Evolutionary conservation across 441 rosid genomes (phyloP).

Genomic region (Capsella rubella): DNA sequence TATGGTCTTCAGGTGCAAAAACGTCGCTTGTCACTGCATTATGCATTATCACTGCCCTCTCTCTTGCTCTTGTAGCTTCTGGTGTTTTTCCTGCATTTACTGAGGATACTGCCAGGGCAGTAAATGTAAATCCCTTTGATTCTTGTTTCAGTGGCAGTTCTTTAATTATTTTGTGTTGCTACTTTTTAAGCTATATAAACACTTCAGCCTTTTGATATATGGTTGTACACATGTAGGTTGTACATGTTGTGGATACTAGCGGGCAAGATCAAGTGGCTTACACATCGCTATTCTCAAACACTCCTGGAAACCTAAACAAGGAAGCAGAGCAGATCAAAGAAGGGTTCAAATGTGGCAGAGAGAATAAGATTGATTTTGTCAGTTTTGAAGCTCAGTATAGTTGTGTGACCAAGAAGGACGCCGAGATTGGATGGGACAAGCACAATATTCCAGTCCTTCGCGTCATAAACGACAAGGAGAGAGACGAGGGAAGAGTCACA

Average conservation of each 20-base stretch:
- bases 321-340: conserved; percentile 76
- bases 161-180: neutral
- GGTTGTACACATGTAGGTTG: conserved; percentile 56
- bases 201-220: conserved; percentile 11
- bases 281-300: conserved; percentile 73
- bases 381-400: conserved; percentile 76
- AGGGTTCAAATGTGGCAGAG: conserved; percentile 79
- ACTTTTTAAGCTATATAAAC: neutral
- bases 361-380: conserved; percentile 75
- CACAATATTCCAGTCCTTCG: conserved; percentile 65
- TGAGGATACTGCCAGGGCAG: conserved; percentile 83
- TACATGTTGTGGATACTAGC: conserved; percentile 88
- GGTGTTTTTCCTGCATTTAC: conserved; percentile 79
- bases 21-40: conserved; percentile 55
- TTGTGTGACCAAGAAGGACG: conserved; percentile 67
- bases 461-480: conserved; percentile 54
- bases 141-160: neutral
- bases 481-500: conserved; percentile 51
- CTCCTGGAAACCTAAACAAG: conserved; percentile 82
- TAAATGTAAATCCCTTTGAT: conserved; percentile 66
- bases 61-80: conserved; percentile 61
- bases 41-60: conserved; percentile 58
- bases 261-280: conserved; percentile 62
- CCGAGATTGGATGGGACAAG: conserved; percentile 73
- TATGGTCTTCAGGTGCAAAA: conserved; percentile 72